Conservation (phyloP, 2,329 filamentous ascomycete species). For the Ascochyta clinopodiicola region DNA sequence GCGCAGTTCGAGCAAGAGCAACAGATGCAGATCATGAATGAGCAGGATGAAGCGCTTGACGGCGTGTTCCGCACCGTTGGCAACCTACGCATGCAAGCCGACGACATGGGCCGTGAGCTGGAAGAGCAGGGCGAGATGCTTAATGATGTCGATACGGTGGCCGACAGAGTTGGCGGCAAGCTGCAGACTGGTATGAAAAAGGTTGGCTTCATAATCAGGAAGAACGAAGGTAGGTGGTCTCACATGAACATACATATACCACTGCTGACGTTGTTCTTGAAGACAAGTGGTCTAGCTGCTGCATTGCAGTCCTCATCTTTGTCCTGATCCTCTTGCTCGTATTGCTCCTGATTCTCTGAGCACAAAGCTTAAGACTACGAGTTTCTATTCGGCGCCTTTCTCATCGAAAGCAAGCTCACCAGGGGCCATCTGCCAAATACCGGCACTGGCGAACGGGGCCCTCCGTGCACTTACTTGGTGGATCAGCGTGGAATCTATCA, state of each 20-base stretch:
- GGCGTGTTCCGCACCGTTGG: slow-evolving; percentile 93
- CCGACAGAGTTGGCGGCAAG: slow-evolving; percentile 85
- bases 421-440: too few relatives aligned
- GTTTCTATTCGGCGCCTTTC: too few relatives aligned
- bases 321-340: slow-evolving; percentile 87
- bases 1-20: slow-evolving; percentile 88
- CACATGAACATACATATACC: neutral
- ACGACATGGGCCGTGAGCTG: slow-evolving; percentile 94
- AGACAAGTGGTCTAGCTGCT: slow-evolving; percentile 81
- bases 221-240: slow-evolving; percentile 77
- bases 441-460: neutral
- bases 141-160: slow-evolving; percentile 81
- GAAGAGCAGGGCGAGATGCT: slow-evolving; percentile 94
- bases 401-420: neutral
- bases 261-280: slow-evolving; percentile 36
- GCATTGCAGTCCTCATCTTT: slow-evolving; percentile 86
- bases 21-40: slow-evolving; percentile 88
- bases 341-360: slow-evolving; percentile 71
- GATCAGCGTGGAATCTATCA: neutral
- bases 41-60: slow-evolving; percentile 93
- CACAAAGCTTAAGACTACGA: neutral
- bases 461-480: neutral
- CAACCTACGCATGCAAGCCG: slow-evolving; percentile 85
- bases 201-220: slow-evolving; percentile 80
- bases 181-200: slow-evolving; percentile 86